Percentiles rank a stretch among this genome's conserved stretches.
Conservation (phyloP, 441 rosid genomes). For the Cnidoscolus chayamansa region DNA sequence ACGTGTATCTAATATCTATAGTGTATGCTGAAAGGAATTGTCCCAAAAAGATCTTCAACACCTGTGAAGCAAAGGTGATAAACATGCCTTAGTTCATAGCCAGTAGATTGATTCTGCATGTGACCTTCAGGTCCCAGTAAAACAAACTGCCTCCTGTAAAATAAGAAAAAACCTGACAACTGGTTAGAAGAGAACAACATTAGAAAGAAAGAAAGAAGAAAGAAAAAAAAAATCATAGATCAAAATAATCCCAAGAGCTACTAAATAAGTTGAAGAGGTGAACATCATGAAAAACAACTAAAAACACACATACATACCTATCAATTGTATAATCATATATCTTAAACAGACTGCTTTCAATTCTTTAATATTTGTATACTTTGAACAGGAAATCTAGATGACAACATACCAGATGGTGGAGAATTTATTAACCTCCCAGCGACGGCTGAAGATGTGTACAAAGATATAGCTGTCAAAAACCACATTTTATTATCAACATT, state of each 20-base stretch:
- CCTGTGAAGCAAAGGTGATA: constrained; percentile 9
- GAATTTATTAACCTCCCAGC: no score
- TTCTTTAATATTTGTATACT: no score
- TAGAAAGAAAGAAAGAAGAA: no score
- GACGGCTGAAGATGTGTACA: no score
- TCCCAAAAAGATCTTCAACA: constrained; percentile 8
- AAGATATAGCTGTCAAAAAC: no score
- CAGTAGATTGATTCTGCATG: constrained; percentile 85
- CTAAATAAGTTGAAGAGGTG: neutral
- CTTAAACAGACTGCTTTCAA: neutral
- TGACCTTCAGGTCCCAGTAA: constrained; percentile 99
- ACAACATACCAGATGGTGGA: no score
- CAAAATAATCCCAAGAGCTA: neutral
- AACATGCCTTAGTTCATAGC: constrained; percentile 89
- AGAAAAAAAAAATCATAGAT: no score
- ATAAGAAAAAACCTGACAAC: constrained; percentile 15
- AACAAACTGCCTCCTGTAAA: constrained; percentile 95
- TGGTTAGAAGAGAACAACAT: neutral
- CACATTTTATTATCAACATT: no score
- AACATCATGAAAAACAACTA: neutral
- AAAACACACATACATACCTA: neutral
- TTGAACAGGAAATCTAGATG: no score
- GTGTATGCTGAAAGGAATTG: neutral
- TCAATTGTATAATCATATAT: neutral
- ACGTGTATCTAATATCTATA: no score